These are phyloP conservation scores for Coniferiporia sulphurascens DNA, from an alignment of 1,284 basidiomycete genomes.

Conservation along the genomic window DNA sequence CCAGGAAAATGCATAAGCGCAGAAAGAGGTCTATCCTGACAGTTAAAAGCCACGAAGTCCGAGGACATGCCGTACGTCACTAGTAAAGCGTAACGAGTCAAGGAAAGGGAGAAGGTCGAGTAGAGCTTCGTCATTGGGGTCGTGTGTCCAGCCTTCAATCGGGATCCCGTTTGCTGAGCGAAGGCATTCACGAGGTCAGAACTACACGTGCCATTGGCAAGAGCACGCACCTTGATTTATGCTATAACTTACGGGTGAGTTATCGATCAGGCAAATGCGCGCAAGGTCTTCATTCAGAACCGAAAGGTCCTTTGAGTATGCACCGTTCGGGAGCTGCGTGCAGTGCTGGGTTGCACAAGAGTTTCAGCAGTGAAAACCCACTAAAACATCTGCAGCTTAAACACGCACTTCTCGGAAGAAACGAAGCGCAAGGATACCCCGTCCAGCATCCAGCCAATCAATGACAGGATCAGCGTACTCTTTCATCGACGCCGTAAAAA, in stretches of 20 bases:
- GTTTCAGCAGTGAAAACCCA: background rate
- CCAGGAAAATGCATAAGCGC: conserved; percentile 5
- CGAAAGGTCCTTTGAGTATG: conserved; percentile 91
- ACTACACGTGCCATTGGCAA: background rate
- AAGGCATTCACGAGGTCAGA: conserved; percentile 4
- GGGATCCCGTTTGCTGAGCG: conserved; percentile 90
- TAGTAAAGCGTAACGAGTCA: conserved; percentile 93
- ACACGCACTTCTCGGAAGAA: conserved; percentile 84
- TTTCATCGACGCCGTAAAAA: conserved; percentile 98
- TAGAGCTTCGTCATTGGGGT: conserved; percentile 94
- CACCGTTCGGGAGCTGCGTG: conserved; percentile 85
- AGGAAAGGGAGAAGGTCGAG: conserved; percentile 93
- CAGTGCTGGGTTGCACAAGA: conserved; percentile 59
- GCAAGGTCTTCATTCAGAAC: conserved; percentile 87
- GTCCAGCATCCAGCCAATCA: conserved; percentile 96
- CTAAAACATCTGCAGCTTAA: background rate
- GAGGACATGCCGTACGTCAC: conserved; percentile 89
- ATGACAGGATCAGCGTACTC: conserved; percentile 99
- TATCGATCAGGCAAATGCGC: conserved; percentile 92
- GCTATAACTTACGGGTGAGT: conserved; percentile 91
- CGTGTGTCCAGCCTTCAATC: conserved; percentile 98
- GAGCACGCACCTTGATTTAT: conserved; percentile 79
- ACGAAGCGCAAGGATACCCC: conserved; percentile 82
- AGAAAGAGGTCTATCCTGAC: background rate
- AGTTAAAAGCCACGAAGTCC: conserved; percentile 65